These are phyloP conservation scores for Penicillium alfredii DNA, from an alignment of 495 filamentous ascomycete genomes.

Conservation along the genomic window DNA sequence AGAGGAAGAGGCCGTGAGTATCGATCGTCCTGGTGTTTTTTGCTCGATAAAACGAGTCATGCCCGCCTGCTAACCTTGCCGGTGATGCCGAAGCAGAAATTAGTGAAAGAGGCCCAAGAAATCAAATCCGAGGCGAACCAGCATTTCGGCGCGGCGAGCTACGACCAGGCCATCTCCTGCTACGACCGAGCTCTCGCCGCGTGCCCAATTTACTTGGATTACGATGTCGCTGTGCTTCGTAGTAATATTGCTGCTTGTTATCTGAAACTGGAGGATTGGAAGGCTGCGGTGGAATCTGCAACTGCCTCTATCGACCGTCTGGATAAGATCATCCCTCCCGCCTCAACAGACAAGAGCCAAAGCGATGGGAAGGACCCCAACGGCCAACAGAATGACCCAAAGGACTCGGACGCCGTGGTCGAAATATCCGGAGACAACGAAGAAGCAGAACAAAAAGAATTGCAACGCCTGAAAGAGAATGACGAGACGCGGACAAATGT, in stretches of 20 bases:
- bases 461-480: constrained; percentile 43
- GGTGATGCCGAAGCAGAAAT: too few species aligned
- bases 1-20: constrained; percentile 70
- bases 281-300: constrained; percentile 69
- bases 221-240: constrained; percentile 79
- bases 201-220: constrained; percentile 84
- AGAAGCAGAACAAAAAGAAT: constrained; percentile 53
- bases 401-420: constrained; percentile 33
- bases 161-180: constrained; percentile 77
- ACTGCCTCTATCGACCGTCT: constrained; percentile 66
- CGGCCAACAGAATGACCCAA: constrained; percentile 6
- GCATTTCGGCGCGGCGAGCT: constrained; percentile 64
- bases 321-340: constrained; percentile 50
- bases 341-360: constrained; percentile 14
- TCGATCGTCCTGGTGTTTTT: too few species aligned
- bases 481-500: constrained; percentile 56
- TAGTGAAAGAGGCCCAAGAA: constrained; percentile 65
- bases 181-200: constrained; percentile 80
- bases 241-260: constrained; percentile 91
- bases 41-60: too few species aligned
- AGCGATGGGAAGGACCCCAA: constrained; percentile 18
- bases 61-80: too few species aligned
- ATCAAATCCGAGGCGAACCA: constrained; percentile 75
- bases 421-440: constrained; percentile 52
- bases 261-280: constrained; percentile 81